A percentile compares a stretch with the other conserved stretches of the same genome.
Conservation (phyloP, 176 grass and related monocot genomes). For the Urochloa ruziziensis region DNA sequence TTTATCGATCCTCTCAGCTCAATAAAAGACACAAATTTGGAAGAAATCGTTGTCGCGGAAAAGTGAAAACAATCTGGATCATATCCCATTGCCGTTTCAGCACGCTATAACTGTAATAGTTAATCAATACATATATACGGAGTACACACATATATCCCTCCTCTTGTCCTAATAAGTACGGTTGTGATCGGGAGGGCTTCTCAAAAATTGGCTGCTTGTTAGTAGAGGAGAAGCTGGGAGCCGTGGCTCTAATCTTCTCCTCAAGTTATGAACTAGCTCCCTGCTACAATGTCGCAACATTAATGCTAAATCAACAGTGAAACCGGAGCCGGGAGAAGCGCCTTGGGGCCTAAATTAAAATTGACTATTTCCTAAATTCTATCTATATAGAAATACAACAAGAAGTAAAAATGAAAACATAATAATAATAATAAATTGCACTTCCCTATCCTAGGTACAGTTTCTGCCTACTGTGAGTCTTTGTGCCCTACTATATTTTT, state of each 20-base stretch:
- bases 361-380: not conserved
- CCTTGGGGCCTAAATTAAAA: too few species aligned
- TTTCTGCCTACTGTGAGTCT: constrained; percentile 1
- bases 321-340: too few species aligned
- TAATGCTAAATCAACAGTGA: too few species aligned
- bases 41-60: constrained; percentile 9
- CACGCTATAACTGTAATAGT: not conserved
- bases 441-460: not conserved
- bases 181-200: too few species aligned
- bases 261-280: too few species aligned
- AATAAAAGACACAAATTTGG: constrained; percentile 28
- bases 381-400: not conserved
- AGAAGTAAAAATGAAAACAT: not conserved
- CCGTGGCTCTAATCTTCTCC: too few species aligned
- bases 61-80: not conserved
- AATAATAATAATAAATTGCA: not conserved
- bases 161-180: not conserved
- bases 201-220: too few species aligned
- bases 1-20: constrained; percentile 16
- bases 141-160: not conserved
- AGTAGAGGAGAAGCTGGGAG: too few species aligned
- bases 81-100: not conserved
- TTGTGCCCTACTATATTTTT: not conserved
- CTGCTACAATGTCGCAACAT: too few species aligned
- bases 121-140: too few species aligned